Evolutionary conservation across 2,329 filamentous ascomycete genomes (phyloP), one percentile per base, ranked within the genome.

Genomic region (Lachnellula suecica): DNA sequence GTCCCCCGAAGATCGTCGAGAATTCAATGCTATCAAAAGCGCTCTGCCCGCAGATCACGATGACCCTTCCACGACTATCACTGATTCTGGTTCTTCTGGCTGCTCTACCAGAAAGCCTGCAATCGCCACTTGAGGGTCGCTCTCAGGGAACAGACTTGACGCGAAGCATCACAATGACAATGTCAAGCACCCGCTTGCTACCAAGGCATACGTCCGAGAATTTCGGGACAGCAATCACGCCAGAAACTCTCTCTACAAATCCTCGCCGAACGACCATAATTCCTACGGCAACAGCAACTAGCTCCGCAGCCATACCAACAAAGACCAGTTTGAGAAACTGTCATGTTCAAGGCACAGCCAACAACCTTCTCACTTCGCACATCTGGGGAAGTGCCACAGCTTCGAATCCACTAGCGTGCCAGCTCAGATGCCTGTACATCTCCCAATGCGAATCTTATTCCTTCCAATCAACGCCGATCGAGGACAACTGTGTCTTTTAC

Each of bases 401-500:
- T 13, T 47, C 49, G 3, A 54, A 52, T 45, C 34, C 42, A 8
- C 38, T 54, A 1, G 20, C 23, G n/a, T 59, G 54, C 25, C 57
- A 59, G 24, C n/a, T 49, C 6, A 44, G 44, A 37, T 56, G 57
- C 35, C 54, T 54, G 53, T 45, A 38, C 23, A 19, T 52, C 8
- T 54, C 57, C 4, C 24, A 51, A 20, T 57, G 53, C 23, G 22
- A 54, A 11, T 46, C 57, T 11, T 54, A 54, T 27, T 54, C 53
- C 5, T 59, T 49, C 24, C 44, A 52, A 17, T 15, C 27, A 15
- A 44, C 44, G 13, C 38, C 29, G 19, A 22, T 20, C 11, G 37
- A 51, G 13, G 35, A 53, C 15, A 54, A 56, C 34, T 59, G 53
- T 24, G 37, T 54, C 7, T 51, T 54, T 24, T 59, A 54, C 37